Percentiles rank a stretch among this genome's conserved stretches.
Evolutionary conservation across 331 rosid species (phyloP).

Genomic region (Prunus yedoensis): DNA sequence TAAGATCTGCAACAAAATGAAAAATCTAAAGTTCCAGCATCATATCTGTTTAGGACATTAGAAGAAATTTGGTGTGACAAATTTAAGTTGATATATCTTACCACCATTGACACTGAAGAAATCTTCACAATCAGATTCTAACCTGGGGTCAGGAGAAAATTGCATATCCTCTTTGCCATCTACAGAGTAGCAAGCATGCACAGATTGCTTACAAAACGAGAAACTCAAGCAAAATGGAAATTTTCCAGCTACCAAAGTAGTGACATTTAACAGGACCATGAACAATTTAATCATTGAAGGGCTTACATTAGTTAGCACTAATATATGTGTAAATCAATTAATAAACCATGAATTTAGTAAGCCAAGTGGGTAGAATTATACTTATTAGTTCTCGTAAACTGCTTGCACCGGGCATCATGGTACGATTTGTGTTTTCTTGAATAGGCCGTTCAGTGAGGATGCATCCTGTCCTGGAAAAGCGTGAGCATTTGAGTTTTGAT

Average conservation of each 20-base stretch:
- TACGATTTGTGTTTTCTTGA: too few relatives aligned
- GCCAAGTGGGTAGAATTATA: too few relatives aligned
- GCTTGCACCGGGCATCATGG: too few relatives aligned
- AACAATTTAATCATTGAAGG: too few relatives aligned
- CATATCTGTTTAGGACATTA: neutral
- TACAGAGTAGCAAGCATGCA: constrained; percentile 16
- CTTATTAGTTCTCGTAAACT: too few relatives aligned
- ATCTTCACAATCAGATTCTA: constrained; percentile 53
- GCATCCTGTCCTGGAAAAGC: constrained; percentile 16
- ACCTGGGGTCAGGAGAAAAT: constrained; percentile 30
- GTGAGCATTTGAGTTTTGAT: constrained; percentile 20
- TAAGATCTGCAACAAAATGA: constrained; percentile 29
- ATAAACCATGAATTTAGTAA: too few relatives aligned
- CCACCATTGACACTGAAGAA: constrained; percentile 51
- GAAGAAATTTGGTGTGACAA: neutral
- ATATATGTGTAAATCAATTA: too few relatives aligned
- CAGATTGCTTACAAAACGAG: neutral
- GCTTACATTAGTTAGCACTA: too few relatives aligned
- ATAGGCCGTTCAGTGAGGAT: too few relatives aligned
- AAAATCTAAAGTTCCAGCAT: neutral
- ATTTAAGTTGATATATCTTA: constrained; percentile 4
- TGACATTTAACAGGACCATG: neutral
- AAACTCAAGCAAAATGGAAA: neutral
- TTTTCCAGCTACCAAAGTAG: neutral
- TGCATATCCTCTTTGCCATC: constrained; percentile 40